Percentiles rank a stretch among this genome's conserved stretches.
Evolutionary conservation across 2,329 filamentous ascomycete genomes (phyloP).

Genomic region (Calonectria leucothoes): DNA sequence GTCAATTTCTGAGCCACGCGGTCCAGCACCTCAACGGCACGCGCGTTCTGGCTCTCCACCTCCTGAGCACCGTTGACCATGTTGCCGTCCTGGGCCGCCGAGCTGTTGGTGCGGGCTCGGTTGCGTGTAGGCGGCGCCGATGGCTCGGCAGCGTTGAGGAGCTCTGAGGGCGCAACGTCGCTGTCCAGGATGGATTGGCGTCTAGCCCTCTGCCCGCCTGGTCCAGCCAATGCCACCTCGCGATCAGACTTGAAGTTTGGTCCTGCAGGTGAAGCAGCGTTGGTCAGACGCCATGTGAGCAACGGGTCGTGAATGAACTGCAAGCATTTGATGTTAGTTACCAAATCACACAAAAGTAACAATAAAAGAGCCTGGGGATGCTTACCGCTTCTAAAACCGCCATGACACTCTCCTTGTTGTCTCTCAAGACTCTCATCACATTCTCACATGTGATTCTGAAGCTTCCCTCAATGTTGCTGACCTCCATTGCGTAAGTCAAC

Average conservation of each 20-base stretch:
- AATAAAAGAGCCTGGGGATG: slow-evolving; percentile 38
- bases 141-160: slow-evolving; percentile 62
- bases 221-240: slow-evolving; percentile 63
- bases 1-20: slow-evolving; percentile 96
- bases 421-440: slow-evolving; percentile 94
- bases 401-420: slow-evolving; percentile 99
- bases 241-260: slow-evolving; percentile 75
- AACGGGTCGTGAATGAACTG: slow-evolving; percentile 99
- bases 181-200: slow-evolving; percentile 77
- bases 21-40: slow-evolving; percentile 90
- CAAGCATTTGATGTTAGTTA: slow-evolving; percentile 17
- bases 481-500: slow-evolving; percentile 99
- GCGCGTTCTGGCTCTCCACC: slow-evolving; percentile 89
- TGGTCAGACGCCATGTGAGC: slow-evolving; percentile 92
- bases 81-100: slow-evolving; percentile 52
- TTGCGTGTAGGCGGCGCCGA: slow-evolving; percentile 61
- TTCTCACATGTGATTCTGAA: slow-evolving; percentile 99
- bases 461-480: slow-evolving; percentile 98
- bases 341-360: no score
- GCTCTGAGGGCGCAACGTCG: slow-evolving; percentile 68
- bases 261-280: slow-evolving; percentile 70
- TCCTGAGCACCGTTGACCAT: slow-evolving; percentile 57
- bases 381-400: slow-evolving; percentile 96
- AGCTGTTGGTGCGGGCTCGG: slow-evolving; percentile 71
- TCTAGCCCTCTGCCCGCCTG: slow-evolving; percentile 64